Conservation (phyloP, 768 basidiomycete genomes). For the Calocybe cyanea region DNA sequence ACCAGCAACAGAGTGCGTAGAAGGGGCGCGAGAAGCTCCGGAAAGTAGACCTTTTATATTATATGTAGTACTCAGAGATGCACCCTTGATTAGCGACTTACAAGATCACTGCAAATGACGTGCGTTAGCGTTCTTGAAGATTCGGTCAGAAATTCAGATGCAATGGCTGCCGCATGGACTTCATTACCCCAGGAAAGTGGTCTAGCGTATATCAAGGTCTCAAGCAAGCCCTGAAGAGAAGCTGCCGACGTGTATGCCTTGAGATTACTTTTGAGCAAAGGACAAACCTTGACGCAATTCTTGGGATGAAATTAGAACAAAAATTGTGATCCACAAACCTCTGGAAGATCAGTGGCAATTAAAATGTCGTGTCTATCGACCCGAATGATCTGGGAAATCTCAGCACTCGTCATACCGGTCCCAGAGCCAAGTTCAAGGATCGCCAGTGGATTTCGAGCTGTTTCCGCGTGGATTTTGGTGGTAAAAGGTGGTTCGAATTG, state of each 20-base stretch:
- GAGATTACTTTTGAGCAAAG: conserved; percentile 40
- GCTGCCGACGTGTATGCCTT: conserved; percentile 2
- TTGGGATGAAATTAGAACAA: background rate
- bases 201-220: conserved; percentile 36
- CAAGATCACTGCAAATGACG: conserved; percentile 82
- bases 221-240: conserved; percentile 3
- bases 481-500: conserved; percentile 57
- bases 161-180: conserved; percentile 37
- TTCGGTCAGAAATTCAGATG: conserved; percentile 29
- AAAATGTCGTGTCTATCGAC: conserved; percentile 36
- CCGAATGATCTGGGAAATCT: conserved; percentile 29
- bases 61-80: conserved; percentile 4
- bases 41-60: conserved; percentile 74
- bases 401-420: conserved; percentile 55
- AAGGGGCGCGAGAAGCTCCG: conserved; percentile 73
- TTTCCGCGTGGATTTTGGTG: conserved; percentile 10
- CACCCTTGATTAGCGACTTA: conserved; percentile 31
- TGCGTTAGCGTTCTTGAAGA: conserved; percentile 42
- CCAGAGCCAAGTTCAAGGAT: conserved; percentile 82
- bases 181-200: conserved; percentile 71
- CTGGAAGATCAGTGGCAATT: conserved; percentile 74
- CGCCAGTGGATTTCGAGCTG: conserved; percentile 18
- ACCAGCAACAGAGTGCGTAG: conserved; percentile 71
- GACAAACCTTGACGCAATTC: conserved; percentile 35
- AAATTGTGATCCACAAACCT: conserved; percentile 39